Base-by-base conservation (phyloP, 2,329 filamentous ascomycete species). In the Fusarium sambucinum region DNA sequence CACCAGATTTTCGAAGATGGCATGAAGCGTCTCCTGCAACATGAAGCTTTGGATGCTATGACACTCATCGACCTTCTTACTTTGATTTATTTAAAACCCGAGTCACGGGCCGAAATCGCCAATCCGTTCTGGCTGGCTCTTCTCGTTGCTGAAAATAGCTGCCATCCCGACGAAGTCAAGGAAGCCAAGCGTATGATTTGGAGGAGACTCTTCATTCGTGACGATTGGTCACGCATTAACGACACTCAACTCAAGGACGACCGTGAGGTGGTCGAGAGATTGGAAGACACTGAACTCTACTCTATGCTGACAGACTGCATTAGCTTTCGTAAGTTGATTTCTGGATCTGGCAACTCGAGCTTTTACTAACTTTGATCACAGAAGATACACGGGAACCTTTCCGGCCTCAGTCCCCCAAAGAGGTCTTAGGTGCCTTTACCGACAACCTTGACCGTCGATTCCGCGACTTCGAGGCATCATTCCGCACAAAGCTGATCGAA, bases 201-300 rank as follows among this genome's bases (percentile, higher is more conserved):
- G 96, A 91, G 96, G 75, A 89, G 96, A 55, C 90, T 93, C 64
- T 92, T 92, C 74, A 86, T 95, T 69, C 88, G 90, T 50, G 94
- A 97, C 77, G 88, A 97, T 75, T 99, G 96, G 96, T 82, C 86
- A 27, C 84, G 82, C 60, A 86, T 96, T 75, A 95, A 96, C 75
- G 89, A 92, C 69, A 95, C 92, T 1, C 88, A 90, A 47, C 84
- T 90, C 61, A 91, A 92, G 75, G 88, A 89, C 58, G 94, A 97
- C 73, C 80, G 82, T 5, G 86, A 92, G 65, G 86, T 93, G 29
- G 83, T 89, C 54, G 83, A 86, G 29, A 82, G 87, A 19, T 79
- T 96, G 27, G 82, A 83, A 32, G 80, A 85, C 58, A 97, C 93
- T 6, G 84, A 89, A 29, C 82, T 93, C 7, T 94, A 89, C 75